Percentiles rank a stretch among this genome's conserved stretches.
These are phyloP conservation scores for Bryum argenteum DNA, from an alignment of 225 moss, liverwort and hornwort genomes.

Conservation along the genomic window DNA sequence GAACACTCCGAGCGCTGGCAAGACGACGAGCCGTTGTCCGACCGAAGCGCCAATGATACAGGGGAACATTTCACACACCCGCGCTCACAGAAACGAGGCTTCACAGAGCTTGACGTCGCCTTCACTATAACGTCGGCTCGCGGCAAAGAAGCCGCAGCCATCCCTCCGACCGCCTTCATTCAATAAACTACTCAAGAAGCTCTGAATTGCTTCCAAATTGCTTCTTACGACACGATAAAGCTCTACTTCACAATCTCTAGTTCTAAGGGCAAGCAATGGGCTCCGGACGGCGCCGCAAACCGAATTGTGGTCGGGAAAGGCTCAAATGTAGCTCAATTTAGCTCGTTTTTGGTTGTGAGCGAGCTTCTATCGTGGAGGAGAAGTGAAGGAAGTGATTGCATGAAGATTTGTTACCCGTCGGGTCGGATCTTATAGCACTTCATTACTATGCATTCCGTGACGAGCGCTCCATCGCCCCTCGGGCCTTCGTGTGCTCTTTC, in stretches of 20 bases:
- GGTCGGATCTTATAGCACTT: constrained; percentile 21
- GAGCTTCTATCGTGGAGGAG: not conserved
- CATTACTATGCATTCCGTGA: constrained; percentile 13
- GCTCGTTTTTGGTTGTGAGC: not conserved
- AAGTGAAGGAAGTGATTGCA: not conserved
- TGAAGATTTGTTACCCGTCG: not conserved
- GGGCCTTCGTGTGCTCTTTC: constrained; percentile 27
- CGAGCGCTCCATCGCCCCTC: not conserved
- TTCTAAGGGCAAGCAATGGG: not conserved
- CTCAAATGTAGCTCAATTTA: constrained; percentile 2
- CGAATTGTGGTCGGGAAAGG: not conserved
- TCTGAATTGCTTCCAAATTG: not conserved
- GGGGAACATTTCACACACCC: constrained; percentile 68
- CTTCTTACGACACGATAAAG: not conserved
- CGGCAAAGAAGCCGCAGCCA: constrained; percentile 46
- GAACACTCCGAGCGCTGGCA: constrained; percentile 62
- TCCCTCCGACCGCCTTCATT: constrained; percentile 50
- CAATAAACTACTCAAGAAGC: not conserved
- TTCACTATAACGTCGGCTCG: constrained; percentile 30
- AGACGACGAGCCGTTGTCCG: constrained; percentile 42
- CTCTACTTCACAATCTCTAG: not conserved
- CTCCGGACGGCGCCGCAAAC: constrained; percentile 7
- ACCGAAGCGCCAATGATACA: constrained; percentile 54
- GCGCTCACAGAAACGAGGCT: constrained; percentile 41
- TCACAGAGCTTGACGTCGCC: constrained; percentile 22